phyloP scores from a whole-genome alignment of 2,329 filamentous ascomycete species.

The Colletotrichum endophyticum region DNA sequence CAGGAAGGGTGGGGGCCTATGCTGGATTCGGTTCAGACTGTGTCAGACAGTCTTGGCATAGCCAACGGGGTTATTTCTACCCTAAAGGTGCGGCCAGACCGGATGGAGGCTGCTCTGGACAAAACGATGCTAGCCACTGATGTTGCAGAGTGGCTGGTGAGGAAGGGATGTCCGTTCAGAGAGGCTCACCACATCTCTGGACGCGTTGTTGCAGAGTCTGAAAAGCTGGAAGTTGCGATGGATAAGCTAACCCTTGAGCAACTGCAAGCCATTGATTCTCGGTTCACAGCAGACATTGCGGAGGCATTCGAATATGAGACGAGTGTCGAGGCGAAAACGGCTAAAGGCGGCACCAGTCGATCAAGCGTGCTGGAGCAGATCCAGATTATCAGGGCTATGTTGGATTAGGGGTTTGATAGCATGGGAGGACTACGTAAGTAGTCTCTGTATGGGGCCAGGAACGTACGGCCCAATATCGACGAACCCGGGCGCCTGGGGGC shows the following conservation, averaged over 20 bases:
- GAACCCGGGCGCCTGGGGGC: too few species aligned
- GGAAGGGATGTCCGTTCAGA: constrained; percentile 73
- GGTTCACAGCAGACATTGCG: constrained; percentile 71
- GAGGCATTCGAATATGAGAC: constrained; percentile 73
- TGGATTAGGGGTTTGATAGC: constrained; percentile 27
- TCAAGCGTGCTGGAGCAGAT: constrained; percentile 67
- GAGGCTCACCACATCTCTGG: constrained; percentile 82
- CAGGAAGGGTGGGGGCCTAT: constrained; percentile 78
- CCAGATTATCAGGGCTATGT: constrained; percentile 41
- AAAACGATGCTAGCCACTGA: constrained; percentile 78
- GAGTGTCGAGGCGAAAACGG: constrained; percentile 69
- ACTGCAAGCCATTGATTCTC: constrained; percentile 68
- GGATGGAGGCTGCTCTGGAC: constrained; percentile 73
- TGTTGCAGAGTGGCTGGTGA: constrained; percentile 66
- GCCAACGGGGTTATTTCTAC: constrained; percentile 70
- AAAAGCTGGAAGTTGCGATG: constrained; percentile 68
- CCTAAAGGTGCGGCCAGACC: constrained; percentile 67
- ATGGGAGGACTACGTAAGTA: neutral
- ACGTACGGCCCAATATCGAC: too few species aligned
- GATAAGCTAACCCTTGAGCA: constrained; percentile 71
- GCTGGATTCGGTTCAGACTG: constrained; percentile 76
- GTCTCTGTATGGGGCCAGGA: too few species aligned
- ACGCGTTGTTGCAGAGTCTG: constrained; percentile 72
- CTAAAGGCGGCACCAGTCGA: constrained; percentile 72
- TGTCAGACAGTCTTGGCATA: constrained; percentile 76